A percentile compares a stretch with the other conserved stretches of the same genome.
Conservation (phyloP, 2,329 filamentous ascomycete species). For the Penicillium sp. region DNA sequence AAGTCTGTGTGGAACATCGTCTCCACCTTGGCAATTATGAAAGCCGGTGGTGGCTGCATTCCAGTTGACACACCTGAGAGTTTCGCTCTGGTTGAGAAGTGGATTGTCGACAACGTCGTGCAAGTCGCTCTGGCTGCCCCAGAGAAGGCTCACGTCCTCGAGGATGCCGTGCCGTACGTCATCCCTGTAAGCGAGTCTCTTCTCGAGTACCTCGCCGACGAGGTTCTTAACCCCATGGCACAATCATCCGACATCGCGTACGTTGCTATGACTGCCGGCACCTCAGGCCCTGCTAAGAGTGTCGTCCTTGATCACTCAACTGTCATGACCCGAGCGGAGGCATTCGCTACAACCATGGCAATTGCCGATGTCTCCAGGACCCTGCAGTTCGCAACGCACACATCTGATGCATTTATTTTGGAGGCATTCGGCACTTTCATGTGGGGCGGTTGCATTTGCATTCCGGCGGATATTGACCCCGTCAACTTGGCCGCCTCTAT, state of each 20-base stretch:
- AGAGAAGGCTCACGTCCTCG: constrained; percentile 38
- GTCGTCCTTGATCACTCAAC: constrained; percentile 39
- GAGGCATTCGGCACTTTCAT: constrained; percentile 40
- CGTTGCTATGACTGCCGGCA: constrained; percentile 37
- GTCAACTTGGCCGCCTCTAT: constrained; percentile 56
- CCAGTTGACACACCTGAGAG: constrained; percentile 36
- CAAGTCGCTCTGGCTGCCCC: constrained; percentile 43
- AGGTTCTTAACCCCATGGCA: constrained; percentile 1
- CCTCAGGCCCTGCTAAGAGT: constrained; percentile 32
- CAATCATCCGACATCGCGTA: constrained; percentile 28
- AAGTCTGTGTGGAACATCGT: constrained; percentile 33
- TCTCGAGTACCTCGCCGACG: constrained; percentile 33
- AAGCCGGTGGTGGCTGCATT: constrained; percentile 33
- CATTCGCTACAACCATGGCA: constrained; percentile 26
- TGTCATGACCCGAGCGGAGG: constrained; percentile 31
- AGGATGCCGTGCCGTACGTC: constrained; percentile 43
- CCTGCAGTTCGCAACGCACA: constrained; percentile 46
- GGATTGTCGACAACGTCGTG: constrained; percentile 40
- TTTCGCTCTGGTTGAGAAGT: constrained; percentile 36
- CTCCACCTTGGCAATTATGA: constrained; percentile 31
- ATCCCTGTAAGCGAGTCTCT: constrained; percentile 34
- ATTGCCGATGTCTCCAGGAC: constrained; percentile 26
- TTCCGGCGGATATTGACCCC: constrained; percentile 47
- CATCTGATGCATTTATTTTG: constrained; percentile 47
- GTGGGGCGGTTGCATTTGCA: constrained; percentile 48